phyloP scores from a whole-genome alignment of 1,284 basidiomycete genomes.

The Golubevia pallescens region DNA sequence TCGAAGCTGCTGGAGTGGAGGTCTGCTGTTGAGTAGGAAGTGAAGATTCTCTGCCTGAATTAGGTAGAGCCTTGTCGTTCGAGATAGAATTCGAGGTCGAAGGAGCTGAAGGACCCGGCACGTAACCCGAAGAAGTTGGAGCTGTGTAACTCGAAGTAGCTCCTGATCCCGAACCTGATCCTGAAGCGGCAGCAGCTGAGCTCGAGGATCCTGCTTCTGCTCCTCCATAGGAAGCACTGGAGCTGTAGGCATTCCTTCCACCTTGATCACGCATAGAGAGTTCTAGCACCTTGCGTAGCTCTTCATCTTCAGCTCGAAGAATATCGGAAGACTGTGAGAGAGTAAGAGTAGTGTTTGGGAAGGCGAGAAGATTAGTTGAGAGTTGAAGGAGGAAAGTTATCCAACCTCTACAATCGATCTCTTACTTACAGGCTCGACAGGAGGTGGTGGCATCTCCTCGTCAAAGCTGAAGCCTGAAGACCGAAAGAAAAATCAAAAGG shows the following conservation, averaged over 20 bases:
- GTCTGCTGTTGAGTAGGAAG: neutral
- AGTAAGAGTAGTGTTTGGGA: conserved; percentile 6
- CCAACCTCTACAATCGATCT: neutral
- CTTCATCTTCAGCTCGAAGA: conserved; percentile 56
- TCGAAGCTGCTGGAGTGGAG: neutral
- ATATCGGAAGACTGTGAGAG: conserved; percentile 24
- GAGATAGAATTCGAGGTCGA: neutral
- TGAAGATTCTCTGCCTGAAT: neutral
- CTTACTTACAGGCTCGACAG: conserved; percentile 6
- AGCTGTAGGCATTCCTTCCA: conserved; percentile 20
- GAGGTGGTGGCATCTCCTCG: conserved; percentile 13
- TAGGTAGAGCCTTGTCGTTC: neutral
- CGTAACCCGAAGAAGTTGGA: neutral
- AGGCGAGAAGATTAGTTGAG: conserved; percentile 6
- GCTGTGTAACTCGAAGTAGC: neutral
- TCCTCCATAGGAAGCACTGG: conserved; percentile 2
- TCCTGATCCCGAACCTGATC: neutral
- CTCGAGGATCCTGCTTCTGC: conserved; percentile 18
- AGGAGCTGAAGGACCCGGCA: conserved; percentile 1
- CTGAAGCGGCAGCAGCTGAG: conserved; percentile 12
- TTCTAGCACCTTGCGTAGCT: conserved; percentile 53
- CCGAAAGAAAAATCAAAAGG: no score
- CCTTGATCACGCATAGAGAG: conserved; percentile 56
- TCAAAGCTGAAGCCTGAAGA: conserved; percentile 29
- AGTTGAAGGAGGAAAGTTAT: neutral